phyloP scores from a whole-genome alignment of 495 filamentous ascomycete species.

The Acidiella bohemica region DNA sequence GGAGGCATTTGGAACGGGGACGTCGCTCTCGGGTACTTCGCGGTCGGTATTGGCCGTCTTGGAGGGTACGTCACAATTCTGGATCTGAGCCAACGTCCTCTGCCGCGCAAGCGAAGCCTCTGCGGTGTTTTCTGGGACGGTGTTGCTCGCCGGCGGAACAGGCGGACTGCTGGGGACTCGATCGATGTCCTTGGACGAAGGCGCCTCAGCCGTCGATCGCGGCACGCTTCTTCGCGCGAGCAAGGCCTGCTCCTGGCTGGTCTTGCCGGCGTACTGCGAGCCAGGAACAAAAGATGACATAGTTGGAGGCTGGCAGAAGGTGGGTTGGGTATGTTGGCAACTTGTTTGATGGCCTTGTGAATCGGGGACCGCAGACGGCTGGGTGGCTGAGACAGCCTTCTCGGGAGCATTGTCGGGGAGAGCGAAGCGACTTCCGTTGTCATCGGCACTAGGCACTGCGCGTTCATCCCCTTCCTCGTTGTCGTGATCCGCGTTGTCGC shows the following conservation, averaged over 20 bases:
- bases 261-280: slow-evolving; percentile 19
- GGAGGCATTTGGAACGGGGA: background rate
- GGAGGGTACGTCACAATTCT: background rate
- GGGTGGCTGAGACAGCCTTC: slow-evolving; percentile 11
- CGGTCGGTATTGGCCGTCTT: background rate
- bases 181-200: background rate
- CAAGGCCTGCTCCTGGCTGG: slow-evolving; percentile 9
- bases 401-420: background rate
- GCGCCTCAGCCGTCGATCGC: background rate
- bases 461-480: background rate
- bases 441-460: background rate
- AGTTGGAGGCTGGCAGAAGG: background rate
- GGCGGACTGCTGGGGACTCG: slow-evolving; percentile 19
- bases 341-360: slow-evolving; percentile 22
- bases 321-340: background rate
- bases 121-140: slow-evolving; percentile 1
- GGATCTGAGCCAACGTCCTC: slow-evolving; percentile 5
- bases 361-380: slow-evolving; percentile 24
- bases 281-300: slow-evolving; percentile 14
- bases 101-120: slow-evolving; percentile 7
- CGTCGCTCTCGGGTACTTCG: slow-evolving; percentile 18
- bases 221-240: background rate
- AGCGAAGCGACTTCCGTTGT: background rate
- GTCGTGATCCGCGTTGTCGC: background rate
- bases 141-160: background rate